These are phyloP conservation scores for Melaleuca alternifolia DNA, from an alignment of 345 rosid genomes.

Conservation along the genomic window DNA sequence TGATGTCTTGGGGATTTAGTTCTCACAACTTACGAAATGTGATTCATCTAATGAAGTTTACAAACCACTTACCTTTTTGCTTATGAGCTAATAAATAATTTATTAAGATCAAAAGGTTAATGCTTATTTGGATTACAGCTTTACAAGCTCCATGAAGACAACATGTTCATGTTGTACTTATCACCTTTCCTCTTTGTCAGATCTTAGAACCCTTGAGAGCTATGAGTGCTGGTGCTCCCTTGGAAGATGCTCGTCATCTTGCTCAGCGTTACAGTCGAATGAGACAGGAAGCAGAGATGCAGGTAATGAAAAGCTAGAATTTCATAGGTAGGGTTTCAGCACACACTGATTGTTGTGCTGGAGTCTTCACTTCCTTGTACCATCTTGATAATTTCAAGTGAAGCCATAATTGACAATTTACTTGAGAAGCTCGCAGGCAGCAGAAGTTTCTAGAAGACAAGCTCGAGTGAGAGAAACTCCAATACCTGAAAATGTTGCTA, in stretches of 20 bases:
- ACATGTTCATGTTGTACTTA: not conserved
- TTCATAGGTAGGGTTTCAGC: not conserved
- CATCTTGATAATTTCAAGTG: not conserved
- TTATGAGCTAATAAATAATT: not conserved
- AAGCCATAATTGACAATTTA: slow-evolving; percentile 17
- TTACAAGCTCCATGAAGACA: not conserved
- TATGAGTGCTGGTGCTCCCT: slow-evolving; percentile 61
- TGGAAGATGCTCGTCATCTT: slow-evolving; percentile 95
- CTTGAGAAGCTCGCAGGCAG: slow-evolving; percentile 47
- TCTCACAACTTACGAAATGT: not conserved
- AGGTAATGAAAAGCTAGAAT: slow-evolving; percentile 34
- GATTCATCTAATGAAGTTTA: not conserved
- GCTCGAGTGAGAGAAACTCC: slow-evolving; percentile 73
- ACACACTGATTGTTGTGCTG: not conserved
- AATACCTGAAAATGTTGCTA: slow-evolving; percentile 84
- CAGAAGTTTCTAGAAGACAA: slow-evolving; percentile 71
- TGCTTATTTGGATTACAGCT: not conserved
- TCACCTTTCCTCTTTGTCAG: slow-evolving; percentile 13
- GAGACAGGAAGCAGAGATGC: slow-evolving; percentile 96
- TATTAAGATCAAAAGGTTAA: not conserved
- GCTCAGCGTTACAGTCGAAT: slow-evolving; percentile 98
- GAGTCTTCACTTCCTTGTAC: not conserved
- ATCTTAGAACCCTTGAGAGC: slow-evolving; percentile 91
- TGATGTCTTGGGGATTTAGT: not conserved
- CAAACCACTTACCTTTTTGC: not conserved